Percentiles rank a stretch among this genome's conserved stretches.
Conservation (phyloP, 768 basidiomycete genomes). For the Pseudohyphozyma bogoriensis region DNA sequence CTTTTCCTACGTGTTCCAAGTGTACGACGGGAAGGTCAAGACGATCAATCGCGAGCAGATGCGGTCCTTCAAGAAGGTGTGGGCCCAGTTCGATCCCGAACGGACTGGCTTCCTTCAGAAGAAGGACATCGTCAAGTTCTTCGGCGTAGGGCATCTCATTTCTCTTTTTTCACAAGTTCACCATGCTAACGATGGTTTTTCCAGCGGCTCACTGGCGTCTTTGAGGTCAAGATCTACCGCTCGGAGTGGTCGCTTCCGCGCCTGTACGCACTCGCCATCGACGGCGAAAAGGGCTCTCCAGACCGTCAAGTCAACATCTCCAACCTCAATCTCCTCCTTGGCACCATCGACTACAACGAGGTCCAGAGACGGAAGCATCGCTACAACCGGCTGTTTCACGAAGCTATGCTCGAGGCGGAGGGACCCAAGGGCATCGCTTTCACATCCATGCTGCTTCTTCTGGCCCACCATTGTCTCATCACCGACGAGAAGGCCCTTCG, state of each 20-base stretch:
- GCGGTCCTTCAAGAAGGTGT: slow-evolving; percentile 86
- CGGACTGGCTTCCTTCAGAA: slow-evolving; percentile 70
- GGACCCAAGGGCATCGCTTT: slow-evolving; percentile 78
- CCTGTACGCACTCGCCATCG: neutral
- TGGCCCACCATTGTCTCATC: slow-evolving; percentile 86
- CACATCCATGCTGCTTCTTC: slow-evolving; percentile 70
- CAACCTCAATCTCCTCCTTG: slow-evolving; percentile 52
- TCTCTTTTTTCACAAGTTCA: too few relatives aligned
- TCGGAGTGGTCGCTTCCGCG: slow-evolving; percentile 53
- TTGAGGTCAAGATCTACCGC: slow-evolving; percentile 80
- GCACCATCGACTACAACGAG: slow-evolving; percentile 53
- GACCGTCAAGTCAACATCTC: slow-evolving; percentile 47
- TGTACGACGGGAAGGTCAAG: slow-evolving; percentile 66
- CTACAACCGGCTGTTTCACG: slow-evolving; percentile 72
- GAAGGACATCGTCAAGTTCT: slow-evolving; percentile 62
- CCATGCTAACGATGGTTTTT: slow-evolving; percentile 11
- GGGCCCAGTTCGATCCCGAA: slow-evolving; percentile 72
- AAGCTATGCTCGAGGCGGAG: slow-evolving; percentile 55
- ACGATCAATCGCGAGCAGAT: slow-evolving; percentile 82
- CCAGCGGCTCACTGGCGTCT: slow-evolving; percentile 72
- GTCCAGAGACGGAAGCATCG: slow-evolving; percentile 58
- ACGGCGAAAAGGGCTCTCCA: neutral
- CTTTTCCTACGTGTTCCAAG: slow-evolving; percentile 90
- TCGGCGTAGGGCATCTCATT: slow-evolving; percentile 51
- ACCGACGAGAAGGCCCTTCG: slow-evolving; percentile 76